phyloP scores from a whole-genome alignment of 805 yeast species.

The Candida germanica region DNA sequence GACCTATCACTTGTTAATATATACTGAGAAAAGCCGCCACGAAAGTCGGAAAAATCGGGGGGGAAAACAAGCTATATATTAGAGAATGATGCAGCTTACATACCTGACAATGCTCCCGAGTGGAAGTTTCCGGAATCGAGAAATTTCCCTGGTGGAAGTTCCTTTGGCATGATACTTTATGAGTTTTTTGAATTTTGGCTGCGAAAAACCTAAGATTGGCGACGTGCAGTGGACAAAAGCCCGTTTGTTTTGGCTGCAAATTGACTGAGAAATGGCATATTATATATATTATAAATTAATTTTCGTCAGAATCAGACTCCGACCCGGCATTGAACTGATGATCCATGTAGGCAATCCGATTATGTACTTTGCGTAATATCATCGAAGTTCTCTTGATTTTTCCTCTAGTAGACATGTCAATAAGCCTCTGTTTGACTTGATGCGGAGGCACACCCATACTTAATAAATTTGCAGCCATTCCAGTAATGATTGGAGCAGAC shows the following conservation, averaged over 20 bases:
- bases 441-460: conserved; percentile 46
- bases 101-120: too few species aligned
- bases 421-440: conserved; percentile 40
- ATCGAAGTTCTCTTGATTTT: conserved; percentile 47
- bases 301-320: conserved; percentile 3
- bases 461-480: conserved; percentile 54
- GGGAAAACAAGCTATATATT: not conserved
- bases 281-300: not conserved
- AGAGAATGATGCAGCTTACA: not conserved
- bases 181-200: not conserved
- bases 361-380: conserved; percentile 55
- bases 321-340: not conserved
- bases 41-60: too few species aligned
- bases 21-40: too few species aligned
- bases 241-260: conserved; percentile 3
- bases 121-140: too few species aligned
- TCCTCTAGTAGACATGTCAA: conserved; percentile 46
- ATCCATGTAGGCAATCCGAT: conserved; percentile 41
- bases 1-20: not conserved
- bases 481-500: conserved; percentile 77
- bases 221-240: too few species aligned
- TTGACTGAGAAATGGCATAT: not conserved
- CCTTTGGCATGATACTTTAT: conserved; percentile 2
- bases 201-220: not conserved
- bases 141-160: too few species aligned